Base-by-base conservation (phyloP, 495 filamentous ascomycete species). In the Clohesyomyces aquaticus region DNA sequence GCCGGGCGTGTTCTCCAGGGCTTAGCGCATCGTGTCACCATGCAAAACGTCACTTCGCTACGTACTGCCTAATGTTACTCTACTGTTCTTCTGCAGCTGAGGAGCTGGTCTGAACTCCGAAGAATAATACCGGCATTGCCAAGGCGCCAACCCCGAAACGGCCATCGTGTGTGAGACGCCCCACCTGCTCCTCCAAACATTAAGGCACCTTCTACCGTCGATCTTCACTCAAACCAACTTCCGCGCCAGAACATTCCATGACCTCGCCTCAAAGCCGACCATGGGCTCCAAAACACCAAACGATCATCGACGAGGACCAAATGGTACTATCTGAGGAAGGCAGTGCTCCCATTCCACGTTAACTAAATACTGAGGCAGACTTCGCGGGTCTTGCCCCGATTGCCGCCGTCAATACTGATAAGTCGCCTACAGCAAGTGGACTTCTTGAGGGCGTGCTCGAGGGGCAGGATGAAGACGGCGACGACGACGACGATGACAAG, bases 251-350 rank as follows among this genome's bases (percentile, higher is more conserved):
- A 50, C 18, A 41, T 55, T 25, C 55, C 45, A 68, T 68, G 60
- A 64, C 29, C 48, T 48, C 42, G 10, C 38, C 6, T 35, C 66
- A 18, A 65, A 56, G 16, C 22, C 49, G 19, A 67, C 28, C 55
- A 73, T 73, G 71, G 71, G 69, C 23, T 71, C 69, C 21, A 71
- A 64, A 51, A 71, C 69, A 55, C 71, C 71, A 35, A 59, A 73
- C 18, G 50, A 56, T 18, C 62, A 73, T 59, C 69, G 52, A 45
- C 62, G 51, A 65, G 66, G 55, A 19, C 69, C 69, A 49, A 57
- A 70, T 61, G 68, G 71, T 73, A 70, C 18, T 46, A 10, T 28
- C n/a, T 22, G 26, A 11, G 41, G 4, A 18, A 29, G 27, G 19
- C 18, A 58, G 4, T 18, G 25, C 60, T 53, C 32, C 25, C 38